Base-by-base conservation (phyloP, 2,329 filamentous ascomycete species). In the Seiridium unicorne region DNA sequence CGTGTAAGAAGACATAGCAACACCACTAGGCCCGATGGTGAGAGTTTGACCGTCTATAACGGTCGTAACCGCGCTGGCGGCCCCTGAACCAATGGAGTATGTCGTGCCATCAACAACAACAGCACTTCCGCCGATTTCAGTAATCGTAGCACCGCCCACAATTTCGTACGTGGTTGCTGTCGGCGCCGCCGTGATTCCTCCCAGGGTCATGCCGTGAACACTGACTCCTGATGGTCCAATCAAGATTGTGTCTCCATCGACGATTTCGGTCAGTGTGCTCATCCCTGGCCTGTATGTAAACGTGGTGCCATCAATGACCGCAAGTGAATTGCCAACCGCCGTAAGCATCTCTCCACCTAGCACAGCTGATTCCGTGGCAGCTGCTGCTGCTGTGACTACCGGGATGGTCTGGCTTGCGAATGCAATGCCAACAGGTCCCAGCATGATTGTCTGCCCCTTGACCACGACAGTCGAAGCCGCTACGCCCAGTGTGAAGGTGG, bases 101-200 rank as follows among this genome's bases (percentile, higher is more conserved):
- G 80, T 84, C 3, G 72, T 72, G 40, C 79, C 79, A 42, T 76
- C 73, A 54, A 89, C 73, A 35, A 87, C 76, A 1, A 82, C 77
- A 10, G 78, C 71, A 3, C 77, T 80, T 1, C 78, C 70, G n/a
- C 77, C 79, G 7, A 84, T 65, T 64, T 80, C 76, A 13, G 80
- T 82, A 57, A 85, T 73, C 3, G 82, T 84, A 13, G 77, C 81
- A 9, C 83, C 83, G 56, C 82, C 83, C 7, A 82, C 76, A 59
- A 84, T 77, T 48, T 78, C 79, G 65, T 76, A 79, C 2, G 73
- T 71, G 1, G 77, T 81, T 10, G 73, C 73, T 1, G 68, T 70
- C 1, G 69, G 55, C 3, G 65, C 63, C 11, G 77, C 80, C 0
- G 65, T 60, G 3, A 69, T 63, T 0, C 81, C 82, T 18, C 81